Conservation (phyloP, 2,329 filamentous ascomycete genomes). For the Penicillium aurantiogriseum region DNA sequence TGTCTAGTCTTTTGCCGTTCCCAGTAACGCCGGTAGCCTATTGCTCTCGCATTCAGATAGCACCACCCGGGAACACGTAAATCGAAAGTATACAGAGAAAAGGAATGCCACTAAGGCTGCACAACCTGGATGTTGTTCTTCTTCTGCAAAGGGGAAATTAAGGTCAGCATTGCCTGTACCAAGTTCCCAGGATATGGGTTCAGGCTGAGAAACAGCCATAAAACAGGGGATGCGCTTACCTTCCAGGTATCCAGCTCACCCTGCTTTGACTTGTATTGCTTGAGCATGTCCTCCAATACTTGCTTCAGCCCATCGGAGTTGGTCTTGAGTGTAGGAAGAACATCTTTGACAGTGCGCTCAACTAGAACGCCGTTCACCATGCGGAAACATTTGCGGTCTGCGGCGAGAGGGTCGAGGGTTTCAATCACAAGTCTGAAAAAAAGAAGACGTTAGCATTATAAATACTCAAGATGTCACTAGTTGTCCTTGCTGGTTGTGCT, state of each 20-base stretch:
- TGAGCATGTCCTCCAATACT: conserved; percentile 88
- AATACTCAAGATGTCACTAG: neutral
- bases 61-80: conserved; percentile 5
- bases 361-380: conserved; percentile 97
- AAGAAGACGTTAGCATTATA: conserved; percentile 18
- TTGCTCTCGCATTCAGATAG: conserved; percentile 6
- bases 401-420: conserved; percentile 77
- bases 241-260: conserved; percentile 98
- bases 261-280: conserved; percentile 94
- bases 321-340: conserved; percentile 84
- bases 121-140: conserved; percentile 52
- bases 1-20: conserved; percentile 22
- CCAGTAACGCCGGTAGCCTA: conserved; percentile 21
- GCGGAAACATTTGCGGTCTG: conserved; percentile 93
- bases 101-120: conserved; percentile 36
- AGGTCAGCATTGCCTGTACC: neutral
- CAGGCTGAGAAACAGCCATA: neutral
- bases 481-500: no score
- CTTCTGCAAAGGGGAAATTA: conserved; percentile 35
- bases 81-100: conserved; percentile 12
- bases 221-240: conserved; percentile 57
- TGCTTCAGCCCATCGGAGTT: conserved; percentile 93
- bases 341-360: conserved; percentile 89
- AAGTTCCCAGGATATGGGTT: neutral
- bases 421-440: conserved; percentile 79